Evolutionary conservation across 768 basidiomycete genomes (phyloP).

Genomic region (Rhizopogon vesiculosus): DNA sequence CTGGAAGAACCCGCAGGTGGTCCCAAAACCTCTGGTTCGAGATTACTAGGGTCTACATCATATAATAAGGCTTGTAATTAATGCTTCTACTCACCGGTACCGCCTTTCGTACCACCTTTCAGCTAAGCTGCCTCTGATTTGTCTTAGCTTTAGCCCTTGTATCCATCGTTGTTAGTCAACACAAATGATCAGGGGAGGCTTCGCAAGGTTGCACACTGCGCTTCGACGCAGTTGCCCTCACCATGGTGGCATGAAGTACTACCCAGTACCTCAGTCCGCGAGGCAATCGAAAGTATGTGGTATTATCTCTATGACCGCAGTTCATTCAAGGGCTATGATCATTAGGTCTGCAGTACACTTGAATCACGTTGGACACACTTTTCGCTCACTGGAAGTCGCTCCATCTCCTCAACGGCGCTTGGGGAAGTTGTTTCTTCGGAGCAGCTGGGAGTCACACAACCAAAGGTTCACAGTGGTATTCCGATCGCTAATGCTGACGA

Average conservation of each 20-base stretch:
- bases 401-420: neutral
- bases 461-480: slow-evolving; percentile 25
- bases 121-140: neutral
- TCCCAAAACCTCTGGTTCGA: no score
- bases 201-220: neutral
- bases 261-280: no score
- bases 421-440: slow-evolving; percentile 17
- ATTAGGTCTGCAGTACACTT: neutral
- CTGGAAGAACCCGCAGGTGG: no score
- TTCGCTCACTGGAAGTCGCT: neutral
- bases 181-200: neutral
- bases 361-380: neutral
- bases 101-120: no score
- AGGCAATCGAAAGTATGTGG: neutral
- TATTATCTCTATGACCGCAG: neutral
- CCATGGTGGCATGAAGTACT: neutral
- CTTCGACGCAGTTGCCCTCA: neutral
- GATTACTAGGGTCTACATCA: no score
- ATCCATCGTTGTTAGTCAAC: neutral
- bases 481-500: slow-evolving; percentile 56
- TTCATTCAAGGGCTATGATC: neutral
- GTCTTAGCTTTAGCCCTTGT: neutral
- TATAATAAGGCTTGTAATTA: no score
- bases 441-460: slow-evolving; percentile 20
- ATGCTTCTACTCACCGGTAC: no score